Conservation (phyloP, 2,329 filamentous ascomycete species). For the Nannizziopsis arthrosporioides region DNA sequence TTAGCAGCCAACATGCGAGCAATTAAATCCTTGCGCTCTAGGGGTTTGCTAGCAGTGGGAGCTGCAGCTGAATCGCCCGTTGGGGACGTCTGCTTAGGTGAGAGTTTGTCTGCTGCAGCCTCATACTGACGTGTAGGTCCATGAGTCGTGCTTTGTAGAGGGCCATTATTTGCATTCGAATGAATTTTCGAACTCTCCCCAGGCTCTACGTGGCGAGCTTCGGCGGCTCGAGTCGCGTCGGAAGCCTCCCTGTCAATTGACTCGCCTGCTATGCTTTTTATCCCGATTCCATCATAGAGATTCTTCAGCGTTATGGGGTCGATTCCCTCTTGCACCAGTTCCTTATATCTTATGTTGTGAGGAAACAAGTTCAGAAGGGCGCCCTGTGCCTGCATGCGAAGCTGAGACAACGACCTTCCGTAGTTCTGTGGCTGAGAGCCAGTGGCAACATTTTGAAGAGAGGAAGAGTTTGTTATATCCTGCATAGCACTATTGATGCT, state of each 20-base stretch:
- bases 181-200: background rate
- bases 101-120: background rate
- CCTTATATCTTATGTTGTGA: constrained; percentile 60
- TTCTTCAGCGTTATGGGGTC: constrained; percentile 49
- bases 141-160: no score
- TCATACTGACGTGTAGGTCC: no score
- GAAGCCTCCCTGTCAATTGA: background rate
- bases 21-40: constrained; percentile 65
- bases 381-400: constrained; percentile 45
- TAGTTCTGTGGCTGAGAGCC: background rate
- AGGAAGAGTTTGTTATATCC: background rate
- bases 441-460: background rate
- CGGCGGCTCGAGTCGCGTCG: background rate
- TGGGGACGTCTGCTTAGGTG: background rate
- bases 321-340: constrained; percentile 63
- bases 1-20: constrained; percentile 65
- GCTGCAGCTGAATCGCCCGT: background rate
- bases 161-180: no score
- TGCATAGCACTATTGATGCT: background rate
- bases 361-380: constrained; percentile 52
- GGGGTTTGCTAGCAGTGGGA: constrained; percentile 30
- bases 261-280: constrained; percentile 31
- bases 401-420: constrained; percentile 27
- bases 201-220: background rate
- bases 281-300: constrained; percentile 58